Evolutionary conservation across 805 yeast genomes (phyloP), one percentile per base, ranked within the genome.

Genomic region (Yamadazyma akitaensis): DNA sequence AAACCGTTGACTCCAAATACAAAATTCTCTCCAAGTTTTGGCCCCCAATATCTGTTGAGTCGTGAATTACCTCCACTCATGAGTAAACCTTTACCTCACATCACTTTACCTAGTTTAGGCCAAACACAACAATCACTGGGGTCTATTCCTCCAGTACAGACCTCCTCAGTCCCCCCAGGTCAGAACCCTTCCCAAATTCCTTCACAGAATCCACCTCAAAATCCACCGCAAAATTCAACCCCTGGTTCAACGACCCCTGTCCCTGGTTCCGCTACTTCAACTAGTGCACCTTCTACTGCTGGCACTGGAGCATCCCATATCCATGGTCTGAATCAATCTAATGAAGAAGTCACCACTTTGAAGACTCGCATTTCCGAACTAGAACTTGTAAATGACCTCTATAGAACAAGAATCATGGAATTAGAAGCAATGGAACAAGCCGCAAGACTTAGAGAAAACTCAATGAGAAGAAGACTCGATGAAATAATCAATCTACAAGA

Each of bases 341-440:
- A 35, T 21, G 67, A 67, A 51, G 74, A 69, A 52, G 55, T 64
- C 12, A 68, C 73, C 21, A 56, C 65, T 21, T 67, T 91, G 51
- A 80, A 81, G 53, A 88, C 96, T 0, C 75, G 95, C 48, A 88
- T 91, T 18, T 80, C 86, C 11, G 98, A 92, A 62, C 75, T 92
- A 51, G 98, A 92, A 62, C 73, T 91, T 37, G 96, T 92, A 35
- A 91, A 90, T 57, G 97, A 91, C 61, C 69, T 92, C 48, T 88
- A 89, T 70, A 80, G 88, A 55, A 80, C 92, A 6, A 79, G 96
- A 54, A 88, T 92, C 37, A 72, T 78, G 62, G 96, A 92, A 60
- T 72, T 92, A 53, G 97, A 92, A 66, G 81, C 81, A 17, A 70
- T 75, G 77, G 84, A 79, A 57, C 73, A 67, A 48, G 82, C 81